Evolutionary conservation across 805 yeast species (phyloP).

Genomic region (Yarrowia sp.): DNA sequence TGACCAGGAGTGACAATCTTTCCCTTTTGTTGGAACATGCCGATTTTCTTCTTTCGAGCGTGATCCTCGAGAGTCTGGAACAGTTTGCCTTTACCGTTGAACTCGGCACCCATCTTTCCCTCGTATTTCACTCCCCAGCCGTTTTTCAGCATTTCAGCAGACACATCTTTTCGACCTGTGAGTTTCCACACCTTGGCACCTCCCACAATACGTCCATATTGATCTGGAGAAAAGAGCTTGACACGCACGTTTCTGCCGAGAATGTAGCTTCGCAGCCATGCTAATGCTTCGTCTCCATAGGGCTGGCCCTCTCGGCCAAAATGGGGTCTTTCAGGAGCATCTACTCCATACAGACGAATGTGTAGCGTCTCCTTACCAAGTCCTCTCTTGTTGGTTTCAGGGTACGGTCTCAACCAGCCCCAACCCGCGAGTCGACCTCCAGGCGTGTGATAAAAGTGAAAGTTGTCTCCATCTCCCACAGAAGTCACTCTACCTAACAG

Average conservation of each 20-base stretch:
- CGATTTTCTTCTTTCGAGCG: constrained; percentile 64
- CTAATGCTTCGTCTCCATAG: constrained; percentile 79
- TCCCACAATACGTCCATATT: constrained; percentile 87
- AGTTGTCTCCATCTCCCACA: constrained; percentile 96
- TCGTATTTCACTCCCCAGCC: constrained; percentile 93
- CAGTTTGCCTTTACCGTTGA: constrained; percentile 73
- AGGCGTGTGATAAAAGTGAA: constrained; percentile 90
- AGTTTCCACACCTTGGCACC: constrained; percentile 67
- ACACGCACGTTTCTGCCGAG: constrained; percentile 73
- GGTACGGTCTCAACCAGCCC: constrained; percentile 85
- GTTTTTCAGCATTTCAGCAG: constrained; percentile 81
- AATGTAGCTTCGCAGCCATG: constrained; percentile 73
- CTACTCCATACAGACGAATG: constrained; percentile 88
- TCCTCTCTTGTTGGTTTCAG: constrained; percentile 58
- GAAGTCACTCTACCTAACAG: constrained; percentile 79
- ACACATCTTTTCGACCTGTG: constrained; percentile 78
- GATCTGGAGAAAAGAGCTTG: constrained; percentile 83
- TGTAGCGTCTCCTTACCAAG: constrained; percentile 71
- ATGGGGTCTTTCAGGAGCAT: constrained; percentile 96
- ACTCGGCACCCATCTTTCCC: constrained; percentile 79
- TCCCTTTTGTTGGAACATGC: constrained; percentile 67
- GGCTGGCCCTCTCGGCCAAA: constrained; percentile 95
- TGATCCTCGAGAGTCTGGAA: constrained; percentile 65
- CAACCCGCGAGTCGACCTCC: constrained; percentile 90
- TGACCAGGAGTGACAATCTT: constrained; percentile 47